Conservation (phyloP, 257 asterid species). For the Plantago elongata region DNA sequence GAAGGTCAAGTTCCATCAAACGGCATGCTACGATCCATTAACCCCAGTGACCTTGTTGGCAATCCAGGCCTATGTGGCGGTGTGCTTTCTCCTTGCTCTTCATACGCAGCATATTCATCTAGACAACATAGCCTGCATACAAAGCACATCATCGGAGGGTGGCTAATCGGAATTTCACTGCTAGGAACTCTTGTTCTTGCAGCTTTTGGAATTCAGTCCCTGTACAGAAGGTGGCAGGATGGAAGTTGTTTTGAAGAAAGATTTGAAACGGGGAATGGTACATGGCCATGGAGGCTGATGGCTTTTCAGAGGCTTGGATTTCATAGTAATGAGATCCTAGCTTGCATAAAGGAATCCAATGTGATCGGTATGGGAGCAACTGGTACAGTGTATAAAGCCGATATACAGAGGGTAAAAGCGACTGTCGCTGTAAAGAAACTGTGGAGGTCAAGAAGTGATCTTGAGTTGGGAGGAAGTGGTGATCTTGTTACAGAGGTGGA, state of each 20-base stretch:
- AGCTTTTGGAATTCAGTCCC: conserved; percentile 33
- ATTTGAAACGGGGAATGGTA: conserved; percentile 36
- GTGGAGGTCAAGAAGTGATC: conserved; percentile 54
- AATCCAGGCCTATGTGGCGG: conserved; percentile 68
- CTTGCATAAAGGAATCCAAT: conserved; percentile 62
- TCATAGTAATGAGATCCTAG: conserved; percentile 51
- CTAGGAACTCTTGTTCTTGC: conserved; percentile 43
- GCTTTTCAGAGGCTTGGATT: conserved; percentile 78
- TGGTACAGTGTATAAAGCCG: conserved; percentile 72
- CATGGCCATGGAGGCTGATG: conserved; percentile 84
- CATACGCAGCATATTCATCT: conserved; percentile 25
- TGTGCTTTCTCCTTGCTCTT: conserved; percentile 66
- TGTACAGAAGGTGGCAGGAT: conserved; percentile 45
- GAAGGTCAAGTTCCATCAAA: conserved; percentile 62
- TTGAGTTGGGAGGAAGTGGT: conserved; percentile 47
- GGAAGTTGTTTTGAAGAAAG: conserved; percentile 50
- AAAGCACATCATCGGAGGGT: conserved; percentile 46
- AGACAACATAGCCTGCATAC: conserved; percentile 30
- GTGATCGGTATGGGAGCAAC: conserved; percentile 79
- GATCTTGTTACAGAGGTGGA: conserved; percentile 69
- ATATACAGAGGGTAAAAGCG: conserved; percentile 38
- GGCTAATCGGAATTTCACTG: conserved; percentile 51
- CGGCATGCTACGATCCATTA: conserved; percentile 61
- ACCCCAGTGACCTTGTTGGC: conserved; percentile 54
- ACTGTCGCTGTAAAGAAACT: conserved; percentile 74